Conservation (phyloP, 306 rosid genomes). For the Medicago ruthenica region DNA sequence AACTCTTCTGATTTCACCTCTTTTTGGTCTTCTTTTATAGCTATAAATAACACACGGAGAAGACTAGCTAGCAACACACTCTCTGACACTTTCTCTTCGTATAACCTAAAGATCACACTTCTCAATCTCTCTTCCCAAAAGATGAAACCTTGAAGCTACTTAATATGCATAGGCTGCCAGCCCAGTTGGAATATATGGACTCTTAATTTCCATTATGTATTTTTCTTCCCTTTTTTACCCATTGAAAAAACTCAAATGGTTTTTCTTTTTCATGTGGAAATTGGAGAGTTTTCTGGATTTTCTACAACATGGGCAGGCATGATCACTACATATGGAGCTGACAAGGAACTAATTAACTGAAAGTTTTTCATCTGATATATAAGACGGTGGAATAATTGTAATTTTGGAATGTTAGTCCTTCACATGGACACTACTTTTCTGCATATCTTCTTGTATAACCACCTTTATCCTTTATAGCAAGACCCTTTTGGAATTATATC, state of each 20-base stretch:
- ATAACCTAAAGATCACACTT: conserved; percentile 25
- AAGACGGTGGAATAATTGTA: conserved; percentile 48
- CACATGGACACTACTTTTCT: conserved; percentile 22
- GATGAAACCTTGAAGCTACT: conserved; percentile 30
- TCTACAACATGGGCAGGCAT: conserved; percentile 43
- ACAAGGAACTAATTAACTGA: conserved; percentile 35
- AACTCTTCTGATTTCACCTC: not conserved
- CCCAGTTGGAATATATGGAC: conserved; percentile 47
- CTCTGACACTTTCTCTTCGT: conserved; percentile 1
- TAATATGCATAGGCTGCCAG: conserved; percentile 21
- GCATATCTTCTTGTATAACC: conserved; percentile 1
- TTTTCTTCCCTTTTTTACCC: conserved; percentile 52
- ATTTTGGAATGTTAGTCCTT: conserved; percentile 39
- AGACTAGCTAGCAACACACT: conserved; percentile 8
- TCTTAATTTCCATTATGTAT: conserved; percentile 33
- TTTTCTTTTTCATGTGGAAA: conserved; percentile 58
- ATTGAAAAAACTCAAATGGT: conserved; percentile 47
- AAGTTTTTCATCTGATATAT: conserved; percentile 33
- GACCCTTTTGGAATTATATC: conserved; percentile 34
- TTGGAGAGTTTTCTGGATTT: conserved; percentile 54
- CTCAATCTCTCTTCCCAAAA: conserved; percentile 13
- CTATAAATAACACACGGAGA: conserved; percentile 3
- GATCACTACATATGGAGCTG: conserved; percentile 38
- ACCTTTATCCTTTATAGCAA: not conserved
- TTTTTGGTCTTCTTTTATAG: conserved; percentile 23